Percentiles rank a stretch among this genome's conserved stretches.
Evolutionary conservation across 2,329 filamentous ascomycete species (phyloP).

Genomic region (Neofusicoccum kwambonambiense): DNA sequence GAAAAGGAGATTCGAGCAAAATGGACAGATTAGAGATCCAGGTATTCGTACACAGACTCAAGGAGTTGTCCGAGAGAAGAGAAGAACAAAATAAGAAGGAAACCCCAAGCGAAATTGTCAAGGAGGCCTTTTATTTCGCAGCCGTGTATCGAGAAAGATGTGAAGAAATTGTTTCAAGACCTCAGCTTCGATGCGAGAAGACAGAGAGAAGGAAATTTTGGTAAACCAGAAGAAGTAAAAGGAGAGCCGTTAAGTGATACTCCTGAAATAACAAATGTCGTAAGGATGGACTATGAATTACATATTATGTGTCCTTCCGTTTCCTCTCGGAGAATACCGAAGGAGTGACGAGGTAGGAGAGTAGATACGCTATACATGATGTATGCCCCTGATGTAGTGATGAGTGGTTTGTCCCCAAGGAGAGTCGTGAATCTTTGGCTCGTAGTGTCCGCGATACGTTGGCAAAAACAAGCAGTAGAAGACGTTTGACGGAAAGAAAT

Average conservation of each 20-base stretch:
- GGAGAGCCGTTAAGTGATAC: no score
- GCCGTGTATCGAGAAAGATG: no score
- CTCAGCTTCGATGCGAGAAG: no score
- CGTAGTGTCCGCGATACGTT: slow-evolving; percentile 7
- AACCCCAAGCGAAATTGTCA: not conserved
- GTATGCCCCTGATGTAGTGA: not conserved
- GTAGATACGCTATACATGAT: slow-evolving; percentile 13
- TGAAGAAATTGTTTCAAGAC: no score
- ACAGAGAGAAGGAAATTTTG: no score
- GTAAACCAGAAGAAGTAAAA: no score
- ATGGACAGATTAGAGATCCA: not conserved
- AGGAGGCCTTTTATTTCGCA: no score
- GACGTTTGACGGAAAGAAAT: not conserved
- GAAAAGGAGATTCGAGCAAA: not conserved
- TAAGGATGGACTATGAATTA: no score
- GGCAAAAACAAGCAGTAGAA: not conserved
- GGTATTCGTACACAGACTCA: not conserved
- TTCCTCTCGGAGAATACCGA: not conserved
- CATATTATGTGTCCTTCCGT: no score
- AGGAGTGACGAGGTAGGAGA: not conserved
- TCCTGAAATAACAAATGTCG: not conserved
- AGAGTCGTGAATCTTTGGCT: slow-evolving; percentile 17
- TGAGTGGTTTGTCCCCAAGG: not conserved
- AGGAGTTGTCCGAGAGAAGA: not conserved
- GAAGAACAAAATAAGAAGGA: not conserved